A percentile compares a stretch with the other conserved stretches of the same genome.
Evolutionary conservation across 345 rosid species (phyloP).

Genomic region (Corchorus olitorius): DNA sequence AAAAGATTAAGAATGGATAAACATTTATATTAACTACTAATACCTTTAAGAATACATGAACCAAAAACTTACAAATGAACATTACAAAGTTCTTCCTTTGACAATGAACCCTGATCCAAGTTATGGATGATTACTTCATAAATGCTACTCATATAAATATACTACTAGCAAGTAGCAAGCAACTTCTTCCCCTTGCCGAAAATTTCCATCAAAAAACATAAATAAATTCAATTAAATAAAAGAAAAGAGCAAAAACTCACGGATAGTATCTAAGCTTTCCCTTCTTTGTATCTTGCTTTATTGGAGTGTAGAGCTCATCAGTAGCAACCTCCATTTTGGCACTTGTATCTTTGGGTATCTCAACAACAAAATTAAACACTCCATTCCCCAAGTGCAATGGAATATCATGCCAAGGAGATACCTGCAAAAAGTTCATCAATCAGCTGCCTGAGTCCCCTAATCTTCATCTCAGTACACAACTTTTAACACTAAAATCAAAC

Average conservation of each 20-base stretch:
- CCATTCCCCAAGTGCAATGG: slow-evolving; percentile 81
- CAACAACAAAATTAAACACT: slow-evolving; percentile 72
- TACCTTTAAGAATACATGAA: neutral
- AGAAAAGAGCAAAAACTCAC: slow-evolving; percentile 35
- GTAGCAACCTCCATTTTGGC: slow-evolving; percentile 98
- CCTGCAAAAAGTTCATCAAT: slow-evolving; percentile 32
- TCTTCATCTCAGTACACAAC: neutral
- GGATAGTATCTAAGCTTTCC: slow-evolving; percentile 69
- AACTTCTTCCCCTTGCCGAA: neutral
- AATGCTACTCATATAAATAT: neutral
- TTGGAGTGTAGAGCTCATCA: slow-evolving; percentile 83
- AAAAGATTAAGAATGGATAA: neutral
- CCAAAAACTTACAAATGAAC: neutral
- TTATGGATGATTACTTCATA: neutral
- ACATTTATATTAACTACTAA: neutral
- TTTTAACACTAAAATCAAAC: neutral
- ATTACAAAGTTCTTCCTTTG: neutral
- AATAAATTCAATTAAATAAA: neutral
- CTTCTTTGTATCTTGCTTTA: slow-evolving; percentile 46
- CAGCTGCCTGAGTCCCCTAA: neutral
- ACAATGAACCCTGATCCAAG: neutral
- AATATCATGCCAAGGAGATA: slow-evolving; percentile 96
- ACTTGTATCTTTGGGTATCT: slow-evolving; percentile 86
- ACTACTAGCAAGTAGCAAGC: neutral
- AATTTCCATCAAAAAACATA: neutral